A percentile compares a stretch with the other conserved stretches of the same genome.
Conservation (phyloP, 495 filamentous ascomycete genomes). For the Talaromyces proteolyticus region DNA sequence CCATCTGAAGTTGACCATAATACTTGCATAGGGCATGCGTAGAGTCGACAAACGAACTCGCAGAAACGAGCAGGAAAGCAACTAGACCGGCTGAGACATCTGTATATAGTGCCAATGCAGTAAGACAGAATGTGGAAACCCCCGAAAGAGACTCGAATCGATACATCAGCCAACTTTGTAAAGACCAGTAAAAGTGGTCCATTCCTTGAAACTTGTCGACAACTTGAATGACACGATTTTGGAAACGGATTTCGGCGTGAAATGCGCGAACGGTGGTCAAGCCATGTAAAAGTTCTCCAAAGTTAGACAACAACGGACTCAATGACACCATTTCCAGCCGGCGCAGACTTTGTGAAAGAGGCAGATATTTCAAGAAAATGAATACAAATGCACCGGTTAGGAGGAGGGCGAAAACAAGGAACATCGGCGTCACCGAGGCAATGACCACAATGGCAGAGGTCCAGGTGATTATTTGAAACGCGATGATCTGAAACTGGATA, state of each 20-base stretch:
- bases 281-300: conserved; percentile 73
- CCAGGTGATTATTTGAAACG: conserved; percentile 62
- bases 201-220: conserved; percentile 84
- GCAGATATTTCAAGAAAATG: conserved; percentile 69
- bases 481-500: conserved; percentile 57
- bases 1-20: conserved; percentile 82
- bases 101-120: conserved; percentile 62
- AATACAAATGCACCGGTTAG: conserved; percentile 58
- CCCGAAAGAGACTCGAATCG: conserved; percentile 70
- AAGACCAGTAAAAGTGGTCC: conserved; percentile 89
- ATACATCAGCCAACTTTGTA: conserved; percentile 76
- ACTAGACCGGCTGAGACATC: conserved; percentile 65
- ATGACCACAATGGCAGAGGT: conserved; percentile 67
- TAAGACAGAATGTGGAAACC: conserved; percentile 63
- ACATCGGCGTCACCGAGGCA: conserved; percentile 64
- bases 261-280: conserved; percentile 75
- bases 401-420: conserved; percentile 61
- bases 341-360: conserved; percentile 74
- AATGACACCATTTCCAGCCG: conserved; percentile 80
- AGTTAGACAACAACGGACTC: conserved; percentile 78
- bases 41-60: conserved; percentile 46
- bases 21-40: conserved; percentile 68
- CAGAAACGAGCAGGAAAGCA: conserved; percentile 58
- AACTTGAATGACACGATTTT: conserved; percentile 65
- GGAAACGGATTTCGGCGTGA: conserved; percentile 65